These are phyloP conservation scores for Bryoerythrophyllum caledonicum DNA, from an alignment of 225 moss, liverwort and hornwort genomes.

Conservation along the genomic window DNA sequence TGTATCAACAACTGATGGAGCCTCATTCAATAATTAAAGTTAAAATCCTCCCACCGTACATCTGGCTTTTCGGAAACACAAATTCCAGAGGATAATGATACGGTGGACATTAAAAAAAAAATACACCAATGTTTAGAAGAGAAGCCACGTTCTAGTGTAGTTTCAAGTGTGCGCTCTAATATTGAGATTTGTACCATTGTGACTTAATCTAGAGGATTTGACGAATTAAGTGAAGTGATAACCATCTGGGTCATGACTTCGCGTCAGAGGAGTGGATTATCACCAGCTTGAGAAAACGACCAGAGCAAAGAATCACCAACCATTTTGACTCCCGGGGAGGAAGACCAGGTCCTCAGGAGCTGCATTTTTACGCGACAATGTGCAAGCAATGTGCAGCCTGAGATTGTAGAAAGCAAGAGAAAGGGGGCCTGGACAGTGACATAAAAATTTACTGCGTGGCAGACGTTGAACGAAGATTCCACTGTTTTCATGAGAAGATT, in stretches of 20 bases:
- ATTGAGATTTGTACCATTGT: neutral
- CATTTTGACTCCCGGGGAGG: constrained; percentile 3
- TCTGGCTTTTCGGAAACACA: neutral
- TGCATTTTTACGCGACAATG: neutral
- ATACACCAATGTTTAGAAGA: no score
- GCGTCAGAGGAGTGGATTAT: neutral
- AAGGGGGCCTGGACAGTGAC: neutral
- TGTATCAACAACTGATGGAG: neutral
- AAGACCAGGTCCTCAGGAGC: neutral
- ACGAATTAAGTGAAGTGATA: neutral
- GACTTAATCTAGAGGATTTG: neutral
- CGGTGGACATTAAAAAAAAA: no score
- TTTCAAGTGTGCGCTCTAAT: no score
- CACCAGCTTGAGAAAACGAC: neutral
- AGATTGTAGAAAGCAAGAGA: neutral
- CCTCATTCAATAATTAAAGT: neutral
- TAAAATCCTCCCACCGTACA: neutral
- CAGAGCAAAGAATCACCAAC: neutral
- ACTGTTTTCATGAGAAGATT: neutral
- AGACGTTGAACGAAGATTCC: neutral
- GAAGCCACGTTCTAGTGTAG: no score
- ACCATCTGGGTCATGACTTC: neutral
- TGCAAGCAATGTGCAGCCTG: neutral
- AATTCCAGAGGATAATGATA: no score
- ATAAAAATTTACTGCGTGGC: neutral